Evolutionary conservation across 768 basidiomycete genomes (phyloP).

Genomic region (Fistulinella prunicolor): DNA sequence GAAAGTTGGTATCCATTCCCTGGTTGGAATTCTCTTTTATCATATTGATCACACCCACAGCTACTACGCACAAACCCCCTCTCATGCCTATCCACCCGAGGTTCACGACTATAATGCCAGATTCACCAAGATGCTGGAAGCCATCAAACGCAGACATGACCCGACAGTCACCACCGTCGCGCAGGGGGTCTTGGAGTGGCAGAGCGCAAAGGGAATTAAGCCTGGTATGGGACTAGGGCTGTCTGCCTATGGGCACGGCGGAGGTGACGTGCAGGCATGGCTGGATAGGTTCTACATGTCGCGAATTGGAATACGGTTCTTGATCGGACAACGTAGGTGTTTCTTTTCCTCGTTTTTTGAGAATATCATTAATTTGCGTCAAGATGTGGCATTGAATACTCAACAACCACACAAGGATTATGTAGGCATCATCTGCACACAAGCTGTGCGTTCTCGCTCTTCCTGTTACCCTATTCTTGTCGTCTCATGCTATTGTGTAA

Average conservation of each 20-base stretch:
- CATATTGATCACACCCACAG: constrained; percentile 36
- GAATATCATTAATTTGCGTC: constrained; percentile 2
- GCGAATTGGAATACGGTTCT: constrained; percentile 91
- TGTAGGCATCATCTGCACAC: constrained; percentile 96
- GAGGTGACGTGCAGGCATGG: constrained; percentile 90
- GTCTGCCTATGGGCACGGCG: constrained; percentile 55
- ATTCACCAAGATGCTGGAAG: constrained; percentile 83
- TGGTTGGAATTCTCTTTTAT: background rate
- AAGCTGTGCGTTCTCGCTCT: constrained; percentile 55
- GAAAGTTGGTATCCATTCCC: constrained; percentile 49
- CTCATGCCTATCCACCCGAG: constrained; percentile 83
- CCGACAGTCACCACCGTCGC: constrained; percentile 97
- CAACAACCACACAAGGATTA: constrained; percentile 87
- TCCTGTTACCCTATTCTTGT: background rate
- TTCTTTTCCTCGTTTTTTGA: background rate
- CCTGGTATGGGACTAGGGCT: constrained; percentile 28
- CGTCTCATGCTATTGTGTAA: constrained; percentile 1
- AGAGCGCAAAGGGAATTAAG: constrained; percentile 45
- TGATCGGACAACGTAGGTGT: constrained; percentile 89
- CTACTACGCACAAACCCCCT: constrained; percentile 79
- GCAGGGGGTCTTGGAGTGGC: constrained; percentile 97
- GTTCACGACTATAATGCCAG: constrained; percentile 89
- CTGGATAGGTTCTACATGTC: constrained; percentile 96
- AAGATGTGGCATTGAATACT: constrained; percentile 93
- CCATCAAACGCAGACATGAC: constrained; percentile 93